Conservation (phyloP, 2,329 filamentous ascomycete genomes). For the Pezicula radicicola region DNA sequence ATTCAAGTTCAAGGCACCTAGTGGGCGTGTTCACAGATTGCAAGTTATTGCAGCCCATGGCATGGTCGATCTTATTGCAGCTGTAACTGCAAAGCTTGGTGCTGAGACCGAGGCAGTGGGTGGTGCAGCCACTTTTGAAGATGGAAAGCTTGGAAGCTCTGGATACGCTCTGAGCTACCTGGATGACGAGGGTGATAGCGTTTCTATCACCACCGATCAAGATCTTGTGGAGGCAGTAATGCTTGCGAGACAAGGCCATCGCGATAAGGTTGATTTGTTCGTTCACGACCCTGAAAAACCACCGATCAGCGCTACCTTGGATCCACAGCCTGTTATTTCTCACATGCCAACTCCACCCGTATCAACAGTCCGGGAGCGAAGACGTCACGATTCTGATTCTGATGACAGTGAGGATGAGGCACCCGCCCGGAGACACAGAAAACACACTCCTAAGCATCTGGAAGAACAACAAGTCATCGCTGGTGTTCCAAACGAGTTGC, state of each 20-base stretch:
- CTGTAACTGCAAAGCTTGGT: conserved; percentile 82
- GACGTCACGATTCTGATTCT: conserved; percentile 38
- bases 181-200: conserved; percentile 94
- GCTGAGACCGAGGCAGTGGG: conserved; percentile 80
- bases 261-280: conserved; percentile 95
- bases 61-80: conserved; percentile 72
- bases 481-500: conserved; percentile 89
- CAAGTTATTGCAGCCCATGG: conserved; percentile 81
- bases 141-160: conserved; percentile 70
- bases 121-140: conserved; percentile 72
- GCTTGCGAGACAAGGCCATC: conserved; percentile 71
- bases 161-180: conserved; percentile 95
- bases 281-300: conserved; percentile 91
- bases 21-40: conserved; percentile 87
- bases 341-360: conserved; percentile 46
- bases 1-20: conserved; percentile 99
- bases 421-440: conserved; percentile 37
- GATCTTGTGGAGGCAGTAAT: conserved; percentile 88
- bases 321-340: conserved; percentile 51
- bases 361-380: conserved; percentile 51
- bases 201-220: conserved; percentile 94
- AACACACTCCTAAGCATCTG: conserved; percentile 28
- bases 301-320: conserved; percentile 66
- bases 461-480: conserved; percentile 73
- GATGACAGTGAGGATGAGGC: conserved; percentile 48